These are phyloP conservation scores for Naegleria fowleri DNA, from an alignment of 208 protist genomes.

Conservation along the genomic window DNA sequence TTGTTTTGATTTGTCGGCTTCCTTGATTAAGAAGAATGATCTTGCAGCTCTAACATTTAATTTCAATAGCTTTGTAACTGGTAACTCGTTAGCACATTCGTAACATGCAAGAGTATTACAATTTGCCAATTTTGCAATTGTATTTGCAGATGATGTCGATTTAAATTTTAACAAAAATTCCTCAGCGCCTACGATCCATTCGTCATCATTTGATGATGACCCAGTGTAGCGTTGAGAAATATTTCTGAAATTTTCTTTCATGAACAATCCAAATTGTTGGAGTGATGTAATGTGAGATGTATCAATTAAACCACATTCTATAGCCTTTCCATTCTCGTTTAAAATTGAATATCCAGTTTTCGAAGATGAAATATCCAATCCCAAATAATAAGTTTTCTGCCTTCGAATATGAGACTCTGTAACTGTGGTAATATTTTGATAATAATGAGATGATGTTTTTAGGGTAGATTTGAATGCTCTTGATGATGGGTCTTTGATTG, in stretches of 20 bases:
- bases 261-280: not conserved
- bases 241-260: slow-evolving; percentile 1
- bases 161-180: not conserved
- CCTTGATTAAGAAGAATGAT: not conserved
- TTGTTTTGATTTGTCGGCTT: not conserved
- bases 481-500: too few relatives aligned
- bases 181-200: slow-evolving; percentile 10
- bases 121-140: not conserved
- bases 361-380: not conserved
- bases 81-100: not conserved
- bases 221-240: not conserved
- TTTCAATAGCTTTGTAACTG: not conserved
- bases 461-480: too few relatives aligned
- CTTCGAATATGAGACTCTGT: too few relatives aligned
- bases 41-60: not conserved
- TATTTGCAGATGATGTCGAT: not conserved
- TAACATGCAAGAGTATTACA: not conserved
- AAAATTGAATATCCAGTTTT: not conserved
- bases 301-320: not conserved
- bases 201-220: not conserved
- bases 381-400: not conserved
- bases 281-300: not conserved
- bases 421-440: too few relatives aligned
- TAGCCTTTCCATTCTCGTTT: not conserved
- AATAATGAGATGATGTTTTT: too few relatives aligned